These are phyloP conservation scores for Erucastrum elatum DNA, from an alignment of 345 rosid genomes.

Conservation along the genomic window DNA sequence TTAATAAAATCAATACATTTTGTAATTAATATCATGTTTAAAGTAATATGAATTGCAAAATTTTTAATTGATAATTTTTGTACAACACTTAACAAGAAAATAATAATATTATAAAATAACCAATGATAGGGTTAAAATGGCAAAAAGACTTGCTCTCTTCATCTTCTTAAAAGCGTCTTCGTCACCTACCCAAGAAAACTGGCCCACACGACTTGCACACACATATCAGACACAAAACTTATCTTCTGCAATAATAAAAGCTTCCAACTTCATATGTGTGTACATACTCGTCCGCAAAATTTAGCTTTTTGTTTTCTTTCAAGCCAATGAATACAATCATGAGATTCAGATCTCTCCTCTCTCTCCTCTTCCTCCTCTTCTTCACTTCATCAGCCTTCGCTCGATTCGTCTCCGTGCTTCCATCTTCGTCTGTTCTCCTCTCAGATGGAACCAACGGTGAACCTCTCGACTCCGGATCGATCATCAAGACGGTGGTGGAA, in stretches of 20 bases:
- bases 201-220: constrained; percentile 37
- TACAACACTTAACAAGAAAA: no score
- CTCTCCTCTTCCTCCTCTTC: constrained; percentile 35
- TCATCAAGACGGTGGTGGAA: constrained; percentile 24
- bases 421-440: constrained; percentile 42
- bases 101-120: no score
- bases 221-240: constrained; percentile 8
- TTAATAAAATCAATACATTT: no score
- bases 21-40: no score
- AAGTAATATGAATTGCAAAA: no score
- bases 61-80: no score
- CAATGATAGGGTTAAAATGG: no score
- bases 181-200: not conserved
- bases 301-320: not conserved
- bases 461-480: not conserved
- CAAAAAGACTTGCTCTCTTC: not conserved
- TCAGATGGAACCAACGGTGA: constrained; percentile 56
- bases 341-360: constrained; percentile 30
- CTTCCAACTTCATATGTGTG: not conserved
- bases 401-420: constrained; percentile 36
- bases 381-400: constrained; percentile 42
- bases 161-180: not conserved
- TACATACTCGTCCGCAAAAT: not conserved
- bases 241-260: not conserved
- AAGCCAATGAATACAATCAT: constrained; percentile 15